These are phyloP conservation scores for Papilionanthe hybrid DNA, from an alignment of 116 monocot species.

Conservation along the genomic window DNA sequence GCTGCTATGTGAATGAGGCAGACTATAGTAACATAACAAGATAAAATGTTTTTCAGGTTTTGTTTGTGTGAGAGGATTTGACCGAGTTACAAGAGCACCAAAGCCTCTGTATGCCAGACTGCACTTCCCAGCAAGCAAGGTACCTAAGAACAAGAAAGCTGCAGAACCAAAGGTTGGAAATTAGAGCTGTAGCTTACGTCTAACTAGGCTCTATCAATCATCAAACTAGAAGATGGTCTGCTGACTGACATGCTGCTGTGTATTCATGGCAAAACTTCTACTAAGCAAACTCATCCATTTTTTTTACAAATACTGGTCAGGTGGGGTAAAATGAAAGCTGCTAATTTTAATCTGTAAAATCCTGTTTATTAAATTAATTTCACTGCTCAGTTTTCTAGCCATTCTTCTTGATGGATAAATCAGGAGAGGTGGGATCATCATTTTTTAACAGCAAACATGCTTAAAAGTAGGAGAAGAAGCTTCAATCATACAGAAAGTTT, in stretches of 20 bases:
- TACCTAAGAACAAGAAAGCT: conserved; percentile 10
- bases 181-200: not conserved
- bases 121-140: conserved; percentile 24
- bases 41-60: conserved; percentile 14
- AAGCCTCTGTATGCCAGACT: conserved; percentile 22
- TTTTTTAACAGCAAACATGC: not conserved
- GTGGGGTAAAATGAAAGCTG: not conserved
- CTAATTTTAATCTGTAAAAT: conserved; percentile 1
- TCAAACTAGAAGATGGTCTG: not conserved
- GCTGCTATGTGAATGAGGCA: too few species aligned
- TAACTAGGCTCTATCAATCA: not conserved
- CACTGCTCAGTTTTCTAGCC: not conserved
- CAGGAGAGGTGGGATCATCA: not conserved
- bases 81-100: conserved; percentile 12
- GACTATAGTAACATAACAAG: not conserved
- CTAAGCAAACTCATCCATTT: not conserved
- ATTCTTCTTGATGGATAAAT: conserved; percentile 5
- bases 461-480: not conserved
- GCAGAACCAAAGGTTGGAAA: not conserved
- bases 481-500: not conserved
- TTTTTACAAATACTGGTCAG: not conserved
- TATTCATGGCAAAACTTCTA: not conserved
- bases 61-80: conserved; percentile 29
- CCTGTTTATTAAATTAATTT: not conserved
- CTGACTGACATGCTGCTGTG: not conserved